phyloP scores from a whole-genome alignment of 2,329 filamentous ascomycete genomes.

The Dactylellina drechsleri region DNA sequence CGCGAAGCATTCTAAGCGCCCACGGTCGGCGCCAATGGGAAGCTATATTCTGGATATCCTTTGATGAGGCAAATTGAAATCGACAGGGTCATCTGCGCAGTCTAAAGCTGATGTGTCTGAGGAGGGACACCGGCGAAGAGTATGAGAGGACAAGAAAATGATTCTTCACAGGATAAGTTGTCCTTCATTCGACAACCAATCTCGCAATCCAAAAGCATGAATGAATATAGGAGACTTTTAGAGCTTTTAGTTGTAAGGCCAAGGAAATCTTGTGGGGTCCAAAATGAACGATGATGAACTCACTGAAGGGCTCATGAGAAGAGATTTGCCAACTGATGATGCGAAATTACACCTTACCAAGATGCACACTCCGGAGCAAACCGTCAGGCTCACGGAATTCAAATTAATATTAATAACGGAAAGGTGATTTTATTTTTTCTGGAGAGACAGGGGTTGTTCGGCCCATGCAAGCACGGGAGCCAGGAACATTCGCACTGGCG shows the following conservation, averaged over 20 bases:
- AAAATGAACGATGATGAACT: background rate
- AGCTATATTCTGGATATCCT: constrained; percentile 48
- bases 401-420: constrained; percentile 28
- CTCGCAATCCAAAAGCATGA: background rate
- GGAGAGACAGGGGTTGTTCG: constrained; percentile 40
- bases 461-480: constrained; percentile 55
- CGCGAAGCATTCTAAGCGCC: constrained; percentile 54
- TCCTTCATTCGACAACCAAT: constrained; percentile 32
- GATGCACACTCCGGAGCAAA: constrained; percentile 26
- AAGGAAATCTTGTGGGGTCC: background rate
- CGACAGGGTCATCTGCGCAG: constrained; percentile 47
- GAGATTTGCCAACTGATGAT: constrained; percentile 21
- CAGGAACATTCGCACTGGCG: constrained; percentile 54
- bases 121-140: constrained; percentile 26
- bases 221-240: too few relatives aligned
- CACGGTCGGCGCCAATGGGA: constrained; percentile 54
- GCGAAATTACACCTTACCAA: constrained; percentile 26
- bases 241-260: background rate
- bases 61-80: constrained; percentile 47
- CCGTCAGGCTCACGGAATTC: constrained; percentile 24
- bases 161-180: constrained; percentile 21
- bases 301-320: background rate
- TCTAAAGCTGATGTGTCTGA: constrained; percentile 53
- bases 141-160: constrained; percentile 38
- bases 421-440: constrained; percentile 36